These are phyloP conservation scores for Fusarium avenaceum DNA, from an alignment of 2,329 filamentous ascomycete genomes.

Conservation along the genomic window DNA sequence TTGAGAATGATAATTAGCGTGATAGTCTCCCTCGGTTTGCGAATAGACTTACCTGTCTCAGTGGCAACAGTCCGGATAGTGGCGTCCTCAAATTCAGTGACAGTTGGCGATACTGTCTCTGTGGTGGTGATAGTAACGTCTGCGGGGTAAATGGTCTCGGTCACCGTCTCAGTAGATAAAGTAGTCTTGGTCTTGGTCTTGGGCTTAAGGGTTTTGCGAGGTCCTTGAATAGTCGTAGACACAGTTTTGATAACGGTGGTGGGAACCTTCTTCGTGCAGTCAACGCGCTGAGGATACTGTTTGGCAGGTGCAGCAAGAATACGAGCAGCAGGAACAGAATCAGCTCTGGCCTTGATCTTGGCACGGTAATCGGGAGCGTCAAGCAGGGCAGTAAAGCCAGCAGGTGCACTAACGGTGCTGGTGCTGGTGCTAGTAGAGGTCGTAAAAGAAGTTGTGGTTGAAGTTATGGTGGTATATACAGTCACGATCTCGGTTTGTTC, in stretches of 20 bases:
- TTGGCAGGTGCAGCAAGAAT: neutral
- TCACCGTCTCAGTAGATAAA: neutral
- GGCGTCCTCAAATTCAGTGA: neutral
- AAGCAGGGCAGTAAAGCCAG: neutral
- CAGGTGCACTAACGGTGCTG: neutral
- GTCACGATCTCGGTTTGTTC: neutral
- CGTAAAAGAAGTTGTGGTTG: neutral
- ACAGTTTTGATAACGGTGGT: neutral
- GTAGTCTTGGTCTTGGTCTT: neutral
- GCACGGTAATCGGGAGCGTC: neutral
- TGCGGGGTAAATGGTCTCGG: neutral
- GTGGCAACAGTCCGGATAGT: neutral
- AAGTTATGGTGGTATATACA: neutral
- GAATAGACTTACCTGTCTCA: fast-evolving
- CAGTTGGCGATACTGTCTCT: neutral
- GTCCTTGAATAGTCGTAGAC: neutral
- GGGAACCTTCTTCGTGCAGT: neutral
- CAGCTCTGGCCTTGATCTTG: conserved; percentile 4
- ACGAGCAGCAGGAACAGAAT: neutral
- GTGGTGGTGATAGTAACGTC: neutral
- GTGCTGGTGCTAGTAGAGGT: neutral
- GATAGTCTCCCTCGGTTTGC: fast-evolving
- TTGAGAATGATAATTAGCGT: fast-evolving
- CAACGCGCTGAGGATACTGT: neutral
- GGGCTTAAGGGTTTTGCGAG: neutral